phyloP scores from a whole-genome alignment of 768 basidiomycete species.

The Naganishia onofrii region DNA sequence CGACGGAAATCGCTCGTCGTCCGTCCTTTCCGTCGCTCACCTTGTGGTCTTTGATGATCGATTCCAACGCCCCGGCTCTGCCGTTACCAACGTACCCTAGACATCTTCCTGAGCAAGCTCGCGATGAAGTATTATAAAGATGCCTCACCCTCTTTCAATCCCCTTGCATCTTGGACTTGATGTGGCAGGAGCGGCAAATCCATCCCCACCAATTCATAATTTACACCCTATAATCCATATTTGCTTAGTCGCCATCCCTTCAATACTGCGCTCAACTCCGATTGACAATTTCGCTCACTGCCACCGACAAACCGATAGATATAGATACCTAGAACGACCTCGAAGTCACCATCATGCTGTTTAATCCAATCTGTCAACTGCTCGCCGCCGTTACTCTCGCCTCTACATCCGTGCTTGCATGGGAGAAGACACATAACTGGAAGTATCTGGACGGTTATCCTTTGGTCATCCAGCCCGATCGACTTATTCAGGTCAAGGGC shows the following conservation, averaged over 20 bases:
- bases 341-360: background rate
- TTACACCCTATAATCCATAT: background rate
- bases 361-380: background rate
- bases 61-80: too few relatives aligned
- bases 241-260: background rate
- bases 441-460: conserved; percentile 10
- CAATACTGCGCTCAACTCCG: background rate
- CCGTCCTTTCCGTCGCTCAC: too few relatives aligned
- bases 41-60: too few relatives aligned
- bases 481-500: conserved; percentile 1
- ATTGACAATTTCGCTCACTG: background rate
- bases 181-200: background rate
- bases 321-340: background rate
- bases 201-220: background rate
- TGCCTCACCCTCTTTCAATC: too few relatives aligned
- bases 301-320: background rate
- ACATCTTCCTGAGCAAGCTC: too few relatives aligned
- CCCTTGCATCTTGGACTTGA: too few relatives aligned
- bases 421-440: conserved; percentile 17
- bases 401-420: background rate
- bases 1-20: too few relatives aligned
- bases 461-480: conserved; percentile 1
- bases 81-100: too few relatives aligned
- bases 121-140: too few relatives aligned
- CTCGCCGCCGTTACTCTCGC: background rate